Conservation (phyloP, 345 rosid genomes). For the Lumnitzera littorea region DNA sequence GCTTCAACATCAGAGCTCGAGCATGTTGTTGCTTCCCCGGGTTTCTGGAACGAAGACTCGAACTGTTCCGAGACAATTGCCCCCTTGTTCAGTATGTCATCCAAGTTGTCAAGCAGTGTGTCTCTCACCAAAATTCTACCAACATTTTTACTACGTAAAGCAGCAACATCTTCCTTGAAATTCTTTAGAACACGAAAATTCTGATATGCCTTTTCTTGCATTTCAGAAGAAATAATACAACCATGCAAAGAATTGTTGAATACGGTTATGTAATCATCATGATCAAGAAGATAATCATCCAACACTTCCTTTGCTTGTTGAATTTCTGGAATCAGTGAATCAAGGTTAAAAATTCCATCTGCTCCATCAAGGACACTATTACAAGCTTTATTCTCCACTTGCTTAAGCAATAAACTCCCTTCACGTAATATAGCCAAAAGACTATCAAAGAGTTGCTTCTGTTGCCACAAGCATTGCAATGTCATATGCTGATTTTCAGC, state of each 20-base stretch:
- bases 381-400: no score
- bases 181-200: conserved; percentile 61
- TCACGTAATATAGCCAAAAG: no score
- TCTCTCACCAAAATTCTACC: conserved; percentile 38
- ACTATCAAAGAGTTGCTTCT: conserved; percentile 23
- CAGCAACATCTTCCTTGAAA: conserved; percentile 44
- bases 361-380: no score
- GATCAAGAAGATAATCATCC: conserved; percentile 53
- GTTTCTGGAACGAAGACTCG: conserved; percentile 16
- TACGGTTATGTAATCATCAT: conserved; percentile 26
- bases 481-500: conserved; percentile 43
- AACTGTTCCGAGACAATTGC: conserved; percentile 47
- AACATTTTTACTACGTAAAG: conserved; percentile 24
- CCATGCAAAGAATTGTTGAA: conserved; percentile 24
- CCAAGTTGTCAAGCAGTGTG: conserved; percentile 44
- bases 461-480: conserved; percentile 62
- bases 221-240: conserved; percentile 37
- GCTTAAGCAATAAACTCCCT: no score
- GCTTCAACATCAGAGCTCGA: conserved; percentile 25
- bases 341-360: no score
- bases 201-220: conserved; percentile 32
- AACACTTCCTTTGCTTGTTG: conserved; percentile 26
- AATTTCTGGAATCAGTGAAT: no score
- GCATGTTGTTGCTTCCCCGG: conserved; percentile 15
- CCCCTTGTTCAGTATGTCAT: conserved; percentile 45